Evolutionary conservation across 805 yeast species (phyloP).

Genomic region (Suhomyces sp.): DNA sequence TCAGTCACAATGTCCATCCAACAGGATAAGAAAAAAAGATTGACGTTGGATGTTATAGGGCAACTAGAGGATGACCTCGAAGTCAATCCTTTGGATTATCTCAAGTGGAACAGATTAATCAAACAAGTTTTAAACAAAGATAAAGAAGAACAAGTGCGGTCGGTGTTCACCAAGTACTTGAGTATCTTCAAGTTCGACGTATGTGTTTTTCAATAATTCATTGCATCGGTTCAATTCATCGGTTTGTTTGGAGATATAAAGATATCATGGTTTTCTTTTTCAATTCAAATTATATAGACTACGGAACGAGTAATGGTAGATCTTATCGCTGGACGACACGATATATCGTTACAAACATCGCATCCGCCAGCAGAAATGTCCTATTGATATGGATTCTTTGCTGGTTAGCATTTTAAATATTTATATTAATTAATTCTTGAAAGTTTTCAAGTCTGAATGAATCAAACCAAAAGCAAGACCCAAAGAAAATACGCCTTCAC

Average conservation of each 20-base stretch:
- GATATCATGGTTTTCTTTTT: neutral
- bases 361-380: neutral
- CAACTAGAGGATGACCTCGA: conserved; percentile 54
- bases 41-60: conserved; percentile 51
- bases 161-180: conserved; percentile 59
- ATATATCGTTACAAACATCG: neutral
- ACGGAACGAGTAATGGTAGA: neutral
- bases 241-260: neutral
- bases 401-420: neutral
- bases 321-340: neutral
- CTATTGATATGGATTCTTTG: neutral
- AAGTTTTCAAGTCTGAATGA: neutral
- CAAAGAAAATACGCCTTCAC: neutral
- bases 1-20: conserved; percentile 7
- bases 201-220: conserved; percentile 10
- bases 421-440: neutral
- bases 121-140: conserved; percentile 49
- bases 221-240: neutral
- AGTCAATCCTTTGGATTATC: conserved; percentile 50
- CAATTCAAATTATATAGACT: neutral
- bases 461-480: neutral
- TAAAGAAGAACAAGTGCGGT: conserved; percentile 56
- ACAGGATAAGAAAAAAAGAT: conserved; percentile 16
- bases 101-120: conserved; percentile 56
- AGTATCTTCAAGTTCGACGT: conserved; percentile 62